phyloP scores from a whole-genome alignment of 2,329 filamentous ascomycete genomes.

The Emmonsiellopsis sp. region DNA sequence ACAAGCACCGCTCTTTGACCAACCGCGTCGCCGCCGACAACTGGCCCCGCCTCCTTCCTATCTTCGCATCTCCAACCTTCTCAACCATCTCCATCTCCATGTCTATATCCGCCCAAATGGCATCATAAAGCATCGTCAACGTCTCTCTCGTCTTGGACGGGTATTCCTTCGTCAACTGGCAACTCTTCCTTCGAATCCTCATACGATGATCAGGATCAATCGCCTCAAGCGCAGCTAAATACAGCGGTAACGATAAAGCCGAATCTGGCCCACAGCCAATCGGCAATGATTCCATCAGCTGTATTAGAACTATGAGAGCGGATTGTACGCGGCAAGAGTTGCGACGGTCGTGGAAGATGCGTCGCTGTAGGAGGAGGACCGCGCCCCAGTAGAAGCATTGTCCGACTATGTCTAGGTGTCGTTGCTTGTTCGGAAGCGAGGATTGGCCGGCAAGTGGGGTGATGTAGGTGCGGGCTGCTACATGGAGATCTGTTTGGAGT shows the following conservation, averaged over 20 bases:
- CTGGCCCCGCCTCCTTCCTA: background rate
- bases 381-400: constrained; percentile 4
- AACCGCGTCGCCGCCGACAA: background rate
- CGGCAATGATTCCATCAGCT: background rate
- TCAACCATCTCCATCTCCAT: background rate
- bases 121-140: background rate
- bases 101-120: background rate
- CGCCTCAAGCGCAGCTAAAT: background rate
- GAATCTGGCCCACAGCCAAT: constrained; percentile 2
- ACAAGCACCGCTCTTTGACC: background rate
- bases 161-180: background rate
- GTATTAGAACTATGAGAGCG: background rate
- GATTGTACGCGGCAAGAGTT: background rate
- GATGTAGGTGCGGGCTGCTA: constrained; percentile 1
- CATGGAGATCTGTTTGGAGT: background rate
- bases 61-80: too few species aligned
- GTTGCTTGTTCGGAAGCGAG: background rate
- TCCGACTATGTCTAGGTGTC: background rate
- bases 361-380: background rate
- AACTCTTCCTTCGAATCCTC: background rate
- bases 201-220: constrained; percentile 1
- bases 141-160: constrained; percentile 1
- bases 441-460: background rate
- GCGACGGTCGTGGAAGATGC: background rate
- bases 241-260: background rate